These are phyloP conservation scores for Nitzschia sp. DNA, from an alignment of 108 stramenopile species.

Conservation along the genomic window DNA sequence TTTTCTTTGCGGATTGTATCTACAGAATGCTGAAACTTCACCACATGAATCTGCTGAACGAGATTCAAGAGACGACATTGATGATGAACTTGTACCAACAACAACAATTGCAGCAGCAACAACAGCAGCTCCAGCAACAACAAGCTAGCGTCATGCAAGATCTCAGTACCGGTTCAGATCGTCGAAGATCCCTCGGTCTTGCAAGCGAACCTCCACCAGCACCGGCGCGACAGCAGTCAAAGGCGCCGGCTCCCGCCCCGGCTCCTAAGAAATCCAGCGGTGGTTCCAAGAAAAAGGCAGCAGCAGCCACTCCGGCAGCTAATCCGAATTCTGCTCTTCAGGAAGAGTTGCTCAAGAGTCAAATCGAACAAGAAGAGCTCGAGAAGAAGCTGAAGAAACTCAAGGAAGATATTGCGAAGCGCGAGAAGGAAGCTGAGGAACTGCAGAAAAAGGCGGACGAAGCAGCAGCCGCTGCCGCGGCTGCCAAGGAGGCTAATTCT, in stretches of 20 bases:
- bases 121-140: conserved; percentile 62
- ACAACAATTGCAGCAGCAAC: conserved; percentile 69
- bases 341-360: conserved; percentile 31
- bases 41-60: conserved; percentile 92
- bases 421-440: conserved; percentile 39
- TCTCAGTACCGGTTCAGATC: not conserved
- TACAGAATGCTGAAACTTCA: conserved; percentile 91
- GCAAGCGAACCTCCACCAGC: not conserved
- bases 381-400: conserved; percentile 42
- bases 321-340: conserved; percentile 13
- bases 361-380: conserved; percentile 33
- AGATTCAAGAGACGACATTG: conserved; percentile 90
- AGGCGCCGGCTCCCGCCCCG: conserved; percentile 5
- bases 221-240: not conserved
- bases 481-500: not conserved
- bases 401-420: conserved; percentile 42
- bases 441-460: conserved; percentile 22
- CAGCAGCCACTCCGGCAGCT: not conserved
- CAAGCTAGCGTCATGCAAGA: conserved; percentile 21
- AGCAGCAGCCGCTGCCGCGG: not conserved
- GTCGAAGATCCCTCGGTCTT: not conserved
- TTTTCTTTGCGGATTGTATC: not conserved
- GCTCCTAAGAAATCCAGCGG: not conserved
- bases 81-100: conserved; percentile 91
- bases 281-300: not conserved